Conservation (phyloP, 345 rosid species). For the Angophora floribunda region DNA sequence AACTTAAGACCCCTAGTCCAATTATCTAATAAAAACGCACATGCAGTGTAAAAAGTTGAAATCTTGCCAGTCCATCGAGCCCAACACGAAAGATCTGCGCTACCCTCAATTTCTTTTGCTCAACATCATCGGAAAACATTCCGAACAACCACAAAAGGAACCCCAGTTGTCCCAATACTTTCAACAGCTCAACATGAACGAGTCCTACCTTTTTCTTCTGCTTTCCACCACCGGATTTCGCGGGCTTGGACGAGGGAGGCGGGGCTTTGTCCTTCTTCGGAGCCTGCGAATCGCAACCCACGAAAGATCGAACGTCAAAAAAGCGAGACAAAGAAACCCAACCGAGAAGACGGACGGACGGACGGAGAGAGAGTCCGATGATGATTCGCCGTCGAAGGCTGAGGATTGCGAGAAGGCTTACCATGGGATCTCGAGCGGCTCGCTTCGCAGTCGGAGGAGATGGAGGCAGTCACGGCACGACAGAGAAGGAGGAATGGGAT, state of each 20-base stretch:
- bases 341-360: not conserved
- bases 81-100: not conserved
- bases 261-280: conserved; percentile 45
- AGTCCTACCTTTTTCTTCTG: conserved; percentile 21
- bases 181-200: not conserved
- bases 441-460: not conserved
- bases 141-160: not conserved
- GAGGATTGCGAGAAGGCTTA: not conserved
- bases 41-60: not conserved
- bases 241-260: conserved; percentile 28
- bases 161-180: not conserved
- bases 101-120: not conserved
- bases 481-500: not conserved
- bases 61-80: not conserved
- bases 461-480: not conserved
- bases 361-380: not conserved
- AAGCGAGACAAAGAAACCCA: not conserved
- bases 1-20: not conserved
- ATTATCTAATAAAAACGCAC: not conserved
- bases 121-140: not conserved
- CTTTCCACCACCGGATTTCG: conserved; percentile 32
- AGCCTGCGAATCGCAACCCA: conserved; percentile 3
- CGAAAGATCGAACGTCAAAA: not conserved
- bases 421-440: not conserved
- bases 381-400: not conserved